Evolutionary conservation across 768 basidiomycete species (phyloP), one percentile per base, ranked within the genome.

Genomic region (Mycena rosella): DNA sequence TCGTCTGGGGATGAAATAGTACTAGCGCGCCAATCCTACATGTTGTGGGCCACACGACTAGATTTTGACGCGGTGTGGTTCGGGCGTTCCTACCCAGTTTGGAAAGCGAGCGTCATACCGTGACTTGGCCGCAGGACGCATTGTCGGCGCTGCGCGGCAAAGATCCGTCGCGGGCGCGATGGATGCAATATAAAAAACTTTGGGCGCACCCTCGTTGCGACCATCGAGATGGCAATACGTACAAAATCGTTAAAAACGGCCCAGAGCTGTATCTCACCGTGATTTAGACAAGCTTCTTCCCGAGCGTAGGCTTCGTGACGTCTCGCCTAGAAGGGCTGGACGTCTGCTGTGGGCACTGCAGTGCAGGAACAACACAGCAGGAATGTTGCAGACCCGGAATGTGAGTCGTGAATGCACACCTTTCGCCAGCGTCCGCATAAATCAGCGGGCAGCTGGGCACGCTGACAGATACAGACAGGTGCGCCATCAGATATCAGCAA

Each of bases 1-100:
- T 58, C 34, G 32, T 27, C 15, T 27, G 49, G 49, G 2, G 15
- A 49, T 27, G 38, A 11, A n/a, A n/a, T n/a, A n/a, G n/a, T 24
- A 18, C 56, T 65, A 65, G 56, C 26, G 36, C 26, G 40, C 45
- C 42, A 29, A 36, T 36, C 17, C 47, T 29, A n/a, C 56, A 65
- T 42, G 63, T 58, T 65, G 29, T 58, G 6, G 20, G 7, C 60
- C 61, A 45, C 29, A 32, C 51, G 27, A 56, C 22, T 49, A 48
- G 47, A 32, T 52, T 52, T 55, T 40, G 22, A 38, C 62, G 48
- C 36, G 5, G 13, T 15, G 30, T 8, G 32, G 29, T 62, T 38
- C 29, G 47, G 20, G 22, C n/a, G n/a, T n/a, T n/a, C n/a, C n/a
- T n/a, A n/a, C n/a, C n/a, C n/a, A n/a, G n/a, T n/a, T n/a, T n/a